These are phyloP conservation scores for Rhizophora apiculata DNA, from an alignment of 345 rosid species.

Conservation along the genomic window DNA sequence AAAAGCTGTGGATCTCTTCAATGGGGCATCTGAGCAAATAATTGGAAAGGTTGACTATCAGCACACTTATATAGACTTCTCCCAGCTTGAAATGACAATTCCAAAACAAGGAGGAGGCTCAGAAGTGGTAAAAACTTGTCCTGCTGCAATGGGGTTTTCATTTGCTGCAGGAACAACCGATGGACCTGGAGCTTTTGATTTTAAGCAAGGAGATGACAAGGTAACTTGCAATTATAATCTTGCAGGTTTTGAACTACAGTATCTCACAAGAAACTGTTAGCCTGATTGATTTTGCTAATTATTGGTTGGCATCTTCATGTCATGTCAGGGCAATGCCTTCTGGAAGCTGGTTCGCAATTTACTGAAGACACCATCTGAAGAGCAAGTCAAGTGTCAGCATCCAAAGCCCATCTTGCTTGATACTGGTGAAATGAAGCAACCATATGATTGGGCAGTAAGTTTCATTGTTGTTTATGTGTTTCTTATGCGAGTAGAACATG, in stretches of 20 bases:
- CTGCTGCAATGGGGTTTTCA: constrained; percentile 96
- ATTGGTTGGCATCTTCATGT: background rate
- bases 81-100: constrained; percentile 77
- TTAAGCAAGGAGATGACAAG: constrained; percentile 90
- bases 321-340: constrained; percentile 78
- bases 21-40: constrained; percentile 71
- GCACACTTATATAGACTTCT: constrained; percentile 72
- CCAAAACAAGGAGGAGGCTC: constrained; percentile 58
- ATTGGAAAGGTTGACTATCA: constrained; percentile 77
- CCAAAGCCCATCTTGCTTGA: constrained; percentile 98
- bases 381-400: constrained; percentile 75
- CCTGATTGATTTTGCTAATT: constrained; percentile 3
- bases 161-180: constrained; percentile 99
- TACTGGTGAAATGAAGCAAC: constrained; percentile 93
- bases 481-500: background rate
- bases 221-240: constrained; percentile 32
- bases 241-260: constrained; percentile 1
- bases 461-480: background rate
- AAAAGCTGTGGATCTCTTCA: constrained; percentile 79
- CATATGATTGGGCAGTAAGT: constrained; percentile 97
- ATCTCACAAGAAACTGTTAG: background rate
- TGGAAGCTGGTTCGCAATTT: constrained; percentile 82
- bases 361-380: constrained; percentile 62
- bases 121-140: constrained; percentile 78
- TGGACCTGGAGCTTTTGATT: constrained; percentile 99